These are phyloP conservation scores for Aspergillus persii DNA, from an alignment of 2,329 filamentous ascomycete genomes.

Conservation along the genomic window DNA sequence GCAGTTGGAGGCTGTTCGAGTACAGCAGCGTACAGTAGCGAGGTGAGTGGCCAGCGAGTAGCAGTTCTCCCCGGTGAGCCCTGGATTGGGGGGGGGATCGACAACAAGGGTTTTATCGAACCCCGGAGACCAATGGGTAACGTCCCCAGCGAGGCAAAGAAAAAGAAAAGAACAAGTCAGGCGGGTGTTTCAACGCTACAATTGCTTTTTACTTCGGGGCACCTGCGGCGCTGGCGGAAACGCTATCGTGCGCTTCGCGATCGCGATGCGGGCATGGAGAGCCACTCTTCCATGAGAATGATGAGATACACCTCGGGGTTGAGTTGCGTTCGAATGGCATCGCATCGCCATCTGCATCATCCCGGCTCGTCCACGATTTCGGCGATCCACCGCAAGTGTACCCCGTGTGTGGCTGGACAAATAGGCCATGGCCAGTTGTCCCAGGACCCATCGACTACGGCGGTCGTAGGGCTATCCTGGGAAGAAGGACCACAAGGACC, in stretches of 20 bases:
- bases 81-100: background rate
- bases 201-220: background rate
- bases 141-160: no score
- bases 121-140: no score
- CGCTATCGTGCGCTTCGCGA: background rate
- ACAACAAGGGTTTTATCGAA: background rate
- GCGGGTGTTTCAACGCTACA: background rate
- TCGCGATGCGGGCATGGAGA: background rate
- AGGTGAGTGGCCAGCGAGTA: no score
- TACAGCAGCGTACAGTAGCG: background rate
- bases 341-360: background rate
- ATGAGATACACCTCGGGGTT: no score
- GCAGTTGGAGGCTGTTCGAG: background rate
- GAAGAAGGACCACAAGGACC: background rate
- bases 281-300: background rate
- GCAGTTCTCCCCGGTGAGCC: background rate
- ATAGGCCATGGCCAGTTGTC: slow-evolving; percentile 16
- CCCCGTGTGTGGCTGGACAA: slow-evolving; percentile 8
- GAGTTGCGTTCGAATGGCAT: background rate
- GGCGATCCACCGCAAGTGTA: background rate
- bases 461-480: background rate
- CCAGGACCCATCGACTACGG: slow-evolving; percentile 10
- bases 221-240: background rate
- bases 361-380: slow-evolving; percentile 1
- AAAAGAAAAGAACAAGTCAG: background rate